Conservation (phyloP, 257 asterid genomes). For the Cordia subcordata region DNA sequence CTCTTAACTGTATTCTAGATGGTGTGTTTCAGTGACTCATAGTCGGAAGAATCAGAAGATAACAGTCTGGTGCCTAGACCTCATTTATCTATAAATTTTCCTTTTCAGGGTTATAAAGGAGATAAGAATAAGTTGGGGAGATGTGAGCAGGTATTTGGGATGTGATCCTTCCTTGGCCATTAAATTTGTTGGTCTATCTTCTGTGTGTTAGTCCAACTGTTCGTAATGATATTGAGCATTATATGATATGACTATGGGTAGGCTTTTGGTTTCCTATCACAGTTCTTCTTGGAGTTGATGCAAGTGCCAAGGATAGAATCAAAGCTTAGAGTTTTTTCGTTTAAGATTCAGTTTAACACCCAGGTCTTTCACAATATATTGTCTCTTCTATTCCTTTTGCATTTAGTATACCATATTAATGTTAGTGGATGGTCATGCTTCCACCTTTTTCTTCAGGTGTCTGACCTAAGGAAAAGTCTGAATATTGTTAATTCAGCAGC, state of each 20-base stretch:
- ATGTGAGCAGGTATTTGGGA: constrained; percentile 76
- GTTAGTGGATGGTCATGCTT: not conserved
- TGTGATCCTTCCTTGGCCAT: constrained; percentile 15
- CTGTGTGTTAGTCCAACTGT: constrained; percentile 7
- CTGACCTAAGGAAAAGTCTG: constrained; percentile 75
- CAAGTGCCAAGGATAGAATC: not conserved
- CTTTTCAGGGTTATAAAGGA: constrained; percentile 81
- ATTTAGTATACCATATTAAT: constrained; percentile 4
- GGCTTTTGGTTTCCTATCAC: constrained; percentile 16
- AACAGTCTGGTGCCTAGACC: not conserved
- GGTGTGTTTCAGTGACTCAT: no score
- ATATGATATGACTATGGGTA: constrained; percentile 11
- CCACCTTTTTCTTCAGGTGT: constrained; percentile 48
- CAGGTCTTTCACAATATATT: constrained; percentile 18
- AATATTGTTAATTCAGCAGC: constrained; percentile 72
- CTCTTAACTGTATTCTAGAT: not conserved
- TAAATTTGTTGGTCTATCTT: constrained; percentile 4
- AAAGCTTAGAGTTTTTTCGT: not conserved
- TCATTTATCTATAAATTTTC: constrained; percentile 12
- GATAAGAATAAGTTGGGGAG: constrained; percentile 76
- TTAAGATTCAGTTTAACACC: not conserved
- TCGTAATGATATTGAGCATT: not conserved
- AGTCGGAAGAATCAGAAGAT: not conserved
- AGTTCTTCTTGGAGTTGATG: constrained; percentile 39
- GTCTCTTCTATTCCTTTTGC: constrained; percentile 7